These are phyloP conservation scores for Syzygium syzygioides DNA, from an alignment of 441 rosid genomes.

Conservation along the genomic window DNA sequence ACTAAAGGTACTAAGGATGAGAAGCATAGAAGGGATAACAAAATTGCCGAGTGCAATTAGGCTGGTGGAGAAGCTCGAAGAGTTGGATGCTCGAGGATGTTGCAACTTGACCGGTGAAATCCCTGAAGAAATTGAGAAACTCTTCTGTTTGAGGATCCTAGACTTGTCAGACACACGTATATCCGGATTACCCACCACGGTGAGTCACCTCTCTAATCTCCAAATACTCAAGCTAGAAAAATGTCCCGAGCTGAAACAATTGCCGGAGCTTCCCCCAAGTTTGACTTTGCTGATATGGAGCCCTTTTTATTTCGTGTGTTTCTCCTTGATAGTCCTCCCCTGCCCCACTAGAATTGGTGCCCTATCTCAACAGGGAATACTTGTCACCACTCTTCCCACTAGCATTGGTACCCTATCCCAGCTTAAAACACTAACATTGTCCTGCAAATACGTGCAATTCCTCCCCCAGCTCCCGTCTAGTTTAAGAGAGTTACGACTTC, in stretches of 20 bases:
- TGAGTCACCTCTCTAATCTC: background rate
- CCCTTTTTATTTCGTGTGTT: background rate
- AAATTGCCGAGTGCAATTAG: background rate
- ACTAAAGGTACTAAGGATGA: background rate
- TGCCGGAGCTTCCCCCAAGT: too few species aligned
- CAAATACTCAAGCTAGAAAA: accelerated
- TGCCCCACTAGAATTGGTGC: too few species aligned
- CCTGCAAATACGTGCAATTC: too few species aligned
- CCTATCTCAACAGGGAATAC: too few species aligned
- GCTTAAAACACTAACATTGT: background rate
- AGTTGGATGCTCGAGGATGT: background rate
- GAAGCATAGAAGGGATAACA: accelerated
- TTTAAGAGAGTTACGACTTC: background rate
- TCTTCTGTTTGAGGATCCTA: background rate
- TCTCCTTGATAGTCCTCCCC: accelerated
- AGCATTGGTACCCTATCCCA: background rate
- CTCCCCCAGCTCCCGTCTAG: background rate
- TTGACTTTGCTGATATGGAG: background rate
- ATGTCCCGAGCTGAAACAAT: background rate
- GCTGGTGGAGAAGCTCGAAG: background rate
- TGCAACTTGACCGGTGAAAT: accelerated
- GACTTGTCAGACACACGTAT: background rate
- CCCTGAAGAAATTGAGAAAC: background rate
- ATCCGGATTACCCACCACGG: background rate
- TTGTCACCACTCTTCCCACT: background rate